Evolutionary conservation across 2,329 filamentous ascomycete species (phyloP).

Genomic region (Scolecobasidium constrictum): DNA sequence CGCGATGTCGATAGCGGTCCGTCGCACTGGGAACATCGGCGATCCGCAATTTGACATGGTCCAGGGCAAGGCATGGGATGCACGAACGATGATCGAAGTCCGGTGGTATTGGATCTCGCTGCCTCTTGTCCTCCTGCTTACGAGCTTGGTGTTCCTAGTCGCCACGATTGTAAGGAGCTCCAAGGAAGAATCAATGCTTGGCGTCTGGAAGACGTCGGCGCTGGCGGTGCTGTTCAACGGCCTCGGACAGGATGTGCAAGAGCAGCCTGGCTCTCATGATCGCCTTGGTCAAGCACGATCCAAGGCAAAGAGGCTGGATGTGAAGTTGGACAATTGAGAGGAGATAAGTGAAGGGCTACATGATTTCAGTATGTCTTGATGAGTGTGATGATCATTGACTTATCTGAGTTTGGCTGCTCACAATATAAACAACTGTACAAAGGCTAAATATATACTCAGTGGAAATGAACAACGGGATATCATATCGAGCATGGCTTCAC

Average conservation of each 20-base stretch:
- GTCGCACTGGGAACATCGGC: conserved; percentile 5
- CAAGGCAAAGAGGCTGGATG: not conserved
- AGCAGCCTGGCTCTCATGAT: conserved; percentile 11
- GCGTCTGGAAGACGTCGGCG: conserved; percentile 21
- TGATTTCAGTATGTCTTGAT: no score
- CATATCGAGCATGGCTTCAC: no score
- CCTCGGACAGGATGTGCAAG: conserved; percentile 15
- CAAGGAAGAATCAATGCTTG: conserved; percentile 9
- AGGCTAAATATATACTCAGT: no score
- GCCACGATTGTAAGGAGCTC: conserved; percentile 17
- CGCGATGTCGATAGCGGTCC: conserved; percentile 15
- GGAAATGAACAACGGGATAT: no score
- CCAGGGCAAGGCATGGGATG: conserved; percentile 10
- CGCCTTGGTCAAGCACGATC: not conserved
- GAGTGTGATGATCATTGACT: no score
- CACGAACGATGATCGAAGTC: conserved; percentile 12
- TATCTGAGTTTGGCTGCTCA: no score
- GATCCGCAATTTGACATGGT: not conserved
- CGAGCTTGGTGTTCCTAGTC: conserved; percentile 17
- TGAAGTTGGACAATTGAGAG: no score
- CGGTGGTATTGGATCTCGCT: conserved; percentile 19
- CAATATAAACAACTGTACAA: no score
- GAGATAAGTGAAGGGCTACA: not conserved
- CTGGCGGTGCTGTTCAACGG: conserved; percentile 19
- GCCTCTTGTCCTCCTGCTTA: conserved; percentile 14